These are phyloP conservation scores for Hymenoscyphus fraxineus DNA, from an alignment of 2,329 filamentous ascomycete species.

Conservation along the genomic window DNA sequence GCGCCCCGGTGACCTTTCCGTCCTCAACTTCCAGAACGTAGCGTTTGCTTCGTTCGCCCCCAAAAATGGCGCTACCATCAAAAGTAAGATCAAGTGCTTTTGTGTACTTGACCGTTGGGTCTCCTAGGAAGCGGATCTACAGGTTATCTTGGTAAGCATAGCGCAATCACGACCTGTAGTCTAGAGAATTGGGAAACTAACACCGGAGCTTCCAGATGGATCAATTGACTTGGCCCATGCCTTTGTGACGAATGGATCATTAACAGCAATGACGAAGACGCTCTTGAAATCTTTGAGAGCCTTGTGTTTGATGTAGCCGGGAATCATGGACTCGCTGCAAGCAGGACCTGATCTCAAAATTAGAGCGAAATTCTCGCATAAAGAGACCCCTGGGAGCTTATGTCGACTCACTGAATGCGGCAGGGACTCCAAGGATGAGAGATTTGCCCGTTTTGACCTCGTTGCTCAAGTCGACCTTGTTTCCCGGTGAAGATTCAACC, in stretches of 20 bases:
- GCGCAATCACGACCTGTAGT: background rate
- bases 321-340: conserved; percentile 70
- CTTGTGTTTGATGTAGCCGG: conserved; percentile 77
- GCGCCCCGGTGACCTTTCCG: conserved; percentile 77
- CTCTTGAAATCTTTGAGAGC: conserved; percentile 74
- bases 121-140: conserved; percentile 84
- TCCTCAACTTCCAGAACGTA: conserved; percentile 80
- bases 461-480: conserved; percentile 76
- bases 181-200: conserved; percentile 38
- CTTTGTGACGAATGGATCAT: conserved; percentile 77
- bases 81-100: conserved; percentile 80
- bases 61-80: conserved; percentile 74
- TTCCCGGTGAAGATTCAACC: conserved; percentile 78
- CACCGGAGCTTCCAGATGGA: conserved; percentile 45
- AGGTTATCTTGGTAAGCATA: background rate
- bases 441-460: conserved; percentile 70
- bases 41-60: conserved; percentile 77
- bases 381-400: background rate
- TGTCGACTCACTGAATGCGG: conserved; percentile 61
- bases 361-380: background rate
- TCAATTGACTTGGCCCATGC: conserved; percentile 15
- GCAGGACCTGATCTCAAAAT: conserved; percentile 44
- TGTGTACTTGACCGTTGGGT: conserved; percentile 75
- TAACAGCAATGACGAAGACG: conserved; percentile 88
- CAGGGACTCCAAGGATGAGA: conserved; percentile 80